Conservation (phyloP, 2,329 filamentous ascomycete genomes). For the Leptographium flavum region DNA sequence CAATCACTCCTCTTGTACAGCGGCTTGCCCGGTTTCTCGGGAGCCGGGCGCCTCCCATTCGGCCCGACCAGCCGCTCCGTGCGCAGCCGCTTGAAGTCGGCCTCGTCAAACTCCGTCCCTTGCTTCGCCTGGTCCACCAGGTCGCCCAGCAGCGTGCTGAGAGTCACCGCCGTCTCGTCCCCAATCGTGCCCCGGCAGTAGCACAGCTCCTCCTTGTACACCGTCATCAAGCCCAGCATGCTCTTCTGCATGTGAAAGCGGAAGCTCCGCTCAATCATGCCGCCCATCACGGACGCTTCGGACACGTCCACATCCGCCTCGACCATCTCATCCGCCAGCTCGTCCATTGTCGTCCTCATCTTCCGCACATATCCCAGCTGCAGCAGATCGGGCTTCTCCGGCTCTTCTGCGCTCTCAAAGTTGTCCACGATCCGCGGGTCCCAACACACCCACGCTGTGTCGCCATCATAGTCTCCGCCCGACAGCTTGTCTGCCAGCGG, state of each 20-base stretch:
- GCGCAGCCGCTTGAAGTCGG: conserved; percentile 26
- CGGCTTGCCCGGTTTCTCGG: conserved; percentile 20
- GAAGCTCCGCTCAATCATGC: conserved; percentile 40
- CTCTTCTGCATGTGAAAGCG: conserved; percentile 40
- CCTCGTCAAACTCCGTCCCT: conserved; percentile 30
- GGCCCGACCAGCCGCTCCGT: conserved; percentile 7
- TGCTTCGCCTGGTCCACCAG: conserved; percentile 46
- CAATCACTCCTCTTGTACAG: conserved; percentile 28
- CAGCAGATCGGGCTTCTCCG: conserved; percentile 28
- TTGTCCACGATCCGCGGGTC: conserved; percentile 48
- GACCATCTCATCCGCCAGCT: conserved; percentile 19
- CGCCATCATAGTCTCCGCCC: conserved; percentile 72
- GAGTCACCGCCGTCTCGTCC: conserved; percentile 25
- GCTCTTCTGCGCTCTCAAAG: conserved; percentile 48
- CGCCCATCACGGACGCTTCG: conserved; percentile 15
- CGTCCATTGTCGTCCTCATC: conserved; percentile 28
- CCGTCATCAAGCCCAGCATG: conserved; percentile 50
- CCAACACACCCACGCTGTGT: conserved; percentile 67
- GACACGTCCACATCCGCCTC: not conserved
- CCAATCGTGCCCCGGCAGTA: conserved; percentile 42
- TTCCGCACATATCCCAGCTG: conserved; percentile 34
- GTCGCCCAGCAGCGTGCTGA: conserved; percentile 37
- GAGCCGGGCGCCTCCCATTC: conserved; percentile 10
- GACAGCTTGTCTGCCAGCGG: conserved; percentile 58
- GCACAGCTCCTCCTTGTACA: conserved; percentile 45